Evolutionary conservation across 176 grass and related monocot species (phyloP), one percentile per base, ranked within the genome.

Genomic region (Lolium rigidum): DNA sequence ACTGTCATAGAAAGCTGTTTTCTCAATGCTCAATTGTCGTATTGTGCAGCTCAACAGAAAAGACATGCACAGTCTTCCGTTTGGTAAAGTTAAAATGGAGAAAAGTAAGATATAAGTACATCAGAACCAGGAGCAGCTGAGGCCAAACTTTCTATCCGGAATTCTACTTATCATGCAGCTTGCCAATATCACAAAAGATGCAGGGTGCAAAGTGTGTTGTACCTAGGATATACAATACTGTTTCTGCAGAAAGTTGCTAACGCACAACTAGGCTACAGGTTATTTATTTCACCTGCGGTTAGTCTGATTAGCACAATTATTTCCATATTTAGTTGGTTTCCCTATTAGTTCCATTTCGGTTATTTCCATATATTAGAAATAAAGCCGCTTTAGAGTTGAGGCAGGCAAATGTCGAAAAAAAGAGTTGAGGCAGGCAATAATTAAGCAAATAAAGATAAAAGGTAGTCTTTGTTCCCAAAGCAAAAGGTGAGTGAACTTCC

Each of bases 361-460:
- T 70, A 21, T 21, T n/a, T 43, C 67, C 35, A 70, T 70, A 9
- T 43, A 5, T 43, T n/a, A 43, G 66, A 69, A 35, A 41, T 69
- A 13, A 22, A 41, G 10, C 20, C n/a, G 21, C 69, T 47, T 72
- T 72, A 47, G 69, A 72, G 20, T 20, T 3, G 2, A 15, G 11
- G 10, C 18, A 70, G 9, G 4, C 9, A 44, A n/a, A 35, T 35
- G 31, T 35, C 31, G 31, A 35, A 35, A 35, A 35, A 35, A 35
- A 47, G 69, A 72, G 20, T 39, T 3, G 2, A 15, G 11, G 10
- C 18, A 70, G 17, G 4, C 9, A 44, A n/a, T 70, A 44, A 43
- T 56, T 17, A 84, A 66, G 46, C 81, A 22, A 65, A 64, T 85
- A 22, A 62, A 62, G n/a, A 62, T n/a, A 44, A 70, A 11, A 10